phyloP scores from a whole-genome alignment of 2,329 filamentous ascomycete genomes.

The Ceratocystiopsis sp. region DNA sequence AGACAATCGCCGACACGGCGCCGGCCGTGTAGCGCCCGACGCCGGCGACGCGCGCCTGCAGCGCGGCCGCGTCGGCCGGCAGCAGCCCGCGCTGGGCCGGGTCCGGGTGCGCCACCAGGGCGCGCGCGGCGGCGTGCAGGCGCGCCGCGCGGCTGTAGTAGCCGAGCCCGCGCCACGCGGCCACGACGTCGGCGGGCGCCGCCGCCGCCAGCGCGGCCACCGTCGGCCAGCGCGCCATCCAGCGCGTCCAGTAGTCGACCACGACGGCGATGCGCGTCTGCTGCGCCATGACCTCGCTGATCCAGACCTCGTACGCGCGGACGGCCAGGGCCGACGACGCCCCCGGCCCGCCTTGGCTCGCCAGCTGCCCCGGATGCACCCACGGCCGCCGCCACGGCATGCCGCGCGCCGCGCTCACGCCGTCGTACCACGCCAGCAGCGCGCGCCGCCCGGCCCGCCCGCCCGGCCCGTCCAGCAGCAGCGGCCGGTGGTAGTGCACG shows the following conservation, averaged over 20 bases:
- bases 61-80: slow-evolving; percentile 26
- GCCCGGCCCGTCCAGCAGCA: slow-evolving; percentile 24
- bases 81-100: slow-evolving; percentile 29
- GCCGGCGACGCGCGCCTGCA: slow-evolving; percentile 36
- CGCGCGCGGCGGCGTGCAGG: slow-evolving; percentile 37
- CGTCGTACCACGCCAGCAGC: slow-evolving; percentile 35
- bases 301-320: slow-evolving; percentile 49
- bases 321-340: slow-evolving; percentile 24
- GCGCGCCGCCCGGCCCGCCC: slow-evolving; percentile 16
- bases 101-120: slow-evolving; percentile 27
- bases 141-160: slow-evolving; percentile 48
- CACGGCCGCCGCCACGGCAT: slow-evolving; percentile 41
- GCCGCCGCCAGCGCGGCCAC: slow-evolving; percentile 38
- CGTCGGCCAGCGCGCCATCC: slow-evolving; percentile 44
- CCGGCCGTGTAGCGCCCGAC: slow-evolving; percentile 47
- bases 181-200: slow-evolving; percentile 35
- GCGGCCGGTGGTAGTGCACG: slow-evolving; percentile 30
- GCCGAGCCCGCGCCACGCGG: slow-evolving; percentile 42
- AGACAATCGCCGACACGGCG: slow-evolving; percentile 45
- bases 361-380: slow-evolving; percentile 24
- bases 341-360: background rate
- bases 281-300: slow-evolving; percentile 51
- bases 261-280: slow-evolving; percentile 47
- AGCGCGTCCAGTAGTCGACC: slow-evolving; percentile 44
- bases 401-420: slow-evolving; percentile 25